Evolutionary conservation across 108 stramenopile genomes (phyloP).

Genomic region (Parietichytrium sp.): DNA sequence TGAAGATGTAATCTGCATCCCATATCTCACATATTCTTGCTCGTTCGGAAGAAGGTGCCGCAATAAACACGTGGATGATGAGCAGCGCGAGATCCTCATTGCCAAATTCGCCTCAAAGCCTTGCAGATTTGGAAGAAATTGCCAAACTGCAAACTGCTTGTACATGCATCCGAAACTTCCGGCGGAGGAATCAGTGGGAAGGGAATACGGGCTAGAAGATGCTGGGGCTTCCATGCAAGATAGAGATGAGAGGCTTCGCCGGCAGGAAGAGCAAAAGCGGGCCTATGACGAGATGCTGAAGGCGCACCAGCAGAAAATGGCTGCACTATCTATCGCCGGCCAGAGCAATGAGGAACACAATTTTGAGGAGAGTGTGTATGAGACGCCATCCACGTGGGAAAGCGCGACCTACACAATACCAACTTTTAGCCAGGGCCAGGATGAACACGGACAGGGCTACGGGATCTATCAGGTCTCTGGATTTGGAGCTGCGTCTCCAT

Average conservation of each 20-base stretch:
- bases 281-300: neutral
- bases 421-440: too few relatives aligned
- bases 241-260: neutral
- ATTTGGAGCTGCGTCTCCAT: too few relatives aligned
- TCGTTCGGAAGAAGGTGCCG: conserved; percentile 12
- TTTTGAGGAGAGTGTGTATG: too few relatives aligned
- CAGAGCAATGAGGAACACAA: too few relatives aligned
- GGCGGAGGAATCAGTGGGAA: too few relatives aligned
- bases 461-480: too few relatives aligned
- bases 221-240: neutral
- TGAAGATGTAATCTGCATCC: conserved; percentile 10
- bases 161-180: conserved; percentile 16
- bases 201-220: too few relatives aligned
- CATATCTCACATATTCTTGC: neutral
- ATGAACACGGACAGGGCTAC: too few relatives aligned
- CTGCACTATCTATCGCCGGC: too few relatives aligned
- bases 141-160: neutral
- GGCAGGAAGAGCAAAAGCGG: neutral
- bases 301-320: conserved; percentile 12
- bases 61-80: conserved; percentile 1
- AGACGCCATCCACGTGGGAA: too few relatives aligned
- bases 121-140: conserved; percentile 1
- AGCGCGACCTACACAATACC: too few relatives aligned
- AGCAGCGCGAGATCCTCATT: neutral
- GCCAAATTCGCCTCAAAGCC: conserved; percentile 18